These are phyloP conservation scores for Wickerhamomyces kurtzmanii DNA, from an alignment of 805 yeast genomes.

Conservation along the genomic window DNA sequence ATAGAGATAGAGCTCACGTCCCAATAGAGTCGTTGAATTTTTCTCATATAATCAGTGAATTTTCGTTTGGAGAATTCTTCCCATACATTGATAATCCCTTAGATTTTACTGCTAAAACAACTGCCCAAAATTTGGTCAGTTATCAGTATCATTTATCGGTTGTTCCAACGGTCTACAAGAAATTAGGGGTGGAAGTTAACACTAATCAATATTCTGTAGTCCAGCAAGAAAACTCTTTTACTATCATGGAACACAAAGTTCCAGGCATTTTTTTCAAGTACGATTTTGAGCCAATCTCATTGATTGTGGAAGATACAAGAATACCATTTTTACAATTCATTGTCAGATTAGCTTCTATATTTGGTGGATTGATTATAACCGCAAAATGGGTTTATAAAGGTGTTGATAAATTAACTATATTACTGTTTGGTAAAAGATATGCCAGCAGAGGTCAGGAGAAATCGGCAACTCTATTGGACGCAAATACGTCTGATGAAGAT, in stretches of 20 bases:
- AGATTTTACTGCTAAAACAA: constrained; percentile 58
- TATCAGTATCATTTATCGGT: constrained; percentile 66
- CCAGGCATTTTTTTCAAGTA: constrained; percentile 83
- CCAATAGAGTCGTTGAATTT: constrained; percentile 53
- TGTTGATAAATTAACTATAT: constrained; percentile 42
- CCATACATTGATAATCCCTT: constrained; percentile 86
- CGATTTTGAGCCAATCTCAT: constrained; percentile 80
- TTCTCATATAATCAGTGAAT: constrained; percentile 77
- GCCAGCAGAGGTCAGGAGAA: constrained; percentile 18
- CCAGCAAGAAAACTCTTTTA: constrained; percentile 28
- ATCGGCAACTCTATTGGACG: constrained; percentile 9
- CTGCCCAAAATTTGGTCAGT: constrained; percentile 36
- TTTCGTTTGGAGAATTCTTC: constrained; percentile 84
- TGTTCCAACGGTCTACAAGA: constrained; percentile 72
- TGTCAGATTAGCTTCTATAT: constrained; percentile 66
- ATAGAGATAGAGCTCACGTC: constrained; percentile 36
- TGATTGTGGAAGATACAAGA: constrained; percentile 61
- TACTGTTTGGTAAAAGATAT: constrained; percentile 47
- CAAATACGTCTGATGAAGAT: background rate
- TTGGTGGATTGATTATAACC: constrained; percentile 71
- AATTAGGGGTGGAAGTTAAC: constrained; percentile 60
- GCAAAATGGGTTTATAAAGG: constrained; percentile 57
- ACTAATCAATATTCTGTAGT: constrained; percentile 83
- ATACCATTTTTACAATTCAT: constrained; percentile 72
- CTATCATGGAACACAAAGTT: constrained; percentile 16